Percentiles rank a stretch among this genome's conserved stretches.
Conservation (phyloP, 1,284 basidiomycete species). For the Trichosporon sp. region DNA sequence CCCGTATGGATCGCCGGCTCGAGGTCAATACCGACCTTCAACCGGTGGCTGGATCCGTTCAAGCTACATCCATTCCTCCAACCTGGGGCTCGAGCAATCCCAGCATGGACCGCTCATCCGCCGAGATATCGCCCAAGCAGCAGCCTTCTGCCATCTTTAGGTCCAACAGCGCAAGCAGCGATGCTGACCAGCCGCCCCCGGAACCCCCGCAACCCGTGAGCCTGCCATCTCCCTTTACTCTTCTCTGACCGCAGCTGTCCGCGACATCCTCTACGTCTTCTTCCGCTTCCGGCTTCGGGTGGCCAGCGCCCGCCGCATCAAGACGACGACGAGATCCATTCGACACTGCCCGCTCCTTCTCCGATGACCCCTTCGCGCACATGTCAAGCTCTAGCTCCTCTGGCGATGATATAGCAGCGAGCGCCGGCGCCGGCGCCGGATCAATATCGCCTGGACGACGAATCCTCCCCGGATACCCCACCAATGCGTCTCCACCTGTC, state of each 20-base stretch:
- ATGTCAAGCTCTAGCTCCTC: constrained; percentile 19
- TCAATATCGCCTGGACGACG: neutral
- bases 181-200: neutral
- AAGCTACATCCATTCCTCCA: neutral
- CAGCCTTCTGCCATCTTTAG: neutral
- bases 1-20: neutral
- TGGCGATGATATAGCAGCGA: constrained; percentile 13
- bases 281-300: constrained; percentile 26
- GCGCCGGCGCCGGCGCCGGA: neutral
- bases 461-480: neutral
- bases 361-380: constrained; percentile 33
- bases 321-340: constrained; percentile 31
- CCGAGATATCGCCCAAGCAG: constrained; percentile 11
- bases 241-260: constrained; percentile 22
- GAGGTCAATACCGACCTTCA: constrained; percentile 9
- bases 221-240: neutral
- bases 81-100: constrained; percentile 9
- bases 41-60: neutral
- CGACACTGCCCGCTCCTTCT: constrained; percentile 29
- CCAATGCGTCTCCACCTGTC: neutral
- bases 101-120: constrained; percentile 2
- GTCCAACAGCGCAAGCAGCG: neutral
- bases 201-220: constrained; percentile 5
- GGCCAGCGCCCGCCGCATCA: constrained; percentile 24
- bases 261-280: constrained; percentile 35